phyloP scores from a whole-genome alignment of 2,329 filamentous ascomycete genomes.

The Pseudocercospora pini-densiflorae region DNA sequence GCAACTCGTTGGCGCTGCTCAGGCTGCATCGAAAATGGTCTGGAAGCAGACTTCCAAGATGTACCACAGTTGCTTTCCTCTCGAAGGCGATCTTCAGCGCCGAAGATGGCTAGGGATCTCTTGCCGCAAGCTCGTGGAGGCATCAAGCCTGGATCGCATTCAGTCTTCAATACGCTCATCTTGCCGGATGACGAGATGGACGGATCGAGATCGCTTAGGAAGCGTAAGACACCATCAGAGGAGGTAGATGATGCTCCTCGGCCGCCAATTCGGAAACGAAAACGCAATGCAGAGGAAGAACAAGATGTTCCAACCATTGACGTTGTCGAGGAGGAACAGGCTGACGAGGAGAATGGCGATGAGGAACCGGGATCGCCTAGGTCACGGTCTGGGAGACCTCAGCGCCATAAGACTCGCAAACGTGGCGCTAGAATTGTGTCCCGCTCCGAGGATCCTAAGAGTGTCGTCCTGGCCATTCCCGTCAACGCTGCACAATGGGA shows the following conservation, averaged over 20 bases:
- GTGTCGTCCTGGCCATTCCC: conserved; percentile 58
- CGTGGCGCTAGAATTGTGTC: conserved; percentile 37
- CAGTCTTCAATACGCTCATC: conserved; percentile 74
- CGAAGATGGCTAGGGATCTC: conserved; percentile 69
- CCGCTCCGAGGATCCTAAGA: conserved; percentile 41
- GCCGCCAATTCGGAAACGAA: conserved; percentile 47
- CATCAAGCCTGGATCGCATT: conserved; percentile 72
- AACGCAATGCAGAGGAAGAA: conserved; percentile 41
- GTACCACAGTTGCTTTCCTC: conserved; percentile 42
- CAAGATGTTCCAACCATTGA: conserved; percentile 38
- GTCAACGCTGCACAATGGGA: conserved; percentile 42
- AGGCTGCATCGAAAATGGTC: conserved; percentile 58
- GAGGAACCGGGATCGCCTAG: conserved; percentile 33
- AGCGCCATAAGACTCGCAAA: conserved; percentile 55
- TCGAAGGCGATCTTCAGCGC: conserved; percentile 63
- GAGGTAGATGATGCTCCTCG: conserved; percentile 51
- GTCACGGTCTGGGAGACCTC: conserved; percentile 54
- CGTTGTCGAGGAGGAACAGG: conserved; percentile 29
- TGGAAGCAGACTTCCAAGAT: conserved; percentile 44
- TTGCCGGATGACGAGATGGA: conserved; percentile 75
- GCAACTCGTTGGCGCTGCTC: conserved; percentile 66
- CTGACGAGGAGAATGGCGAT: conserved; percentile 24
- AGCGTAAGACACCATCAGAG: conserved; percentile 77
- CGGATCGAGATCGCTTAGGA: conserved; percentile 74
- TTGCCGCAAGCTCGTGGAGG: conserved; percentile 70